Percentiles rank a stretch among this genome's conserved stretches.
Conservation (phyloP, 2,329 filamentous ascomycete species). For the Arachnopeziza araneosa region DNA sequence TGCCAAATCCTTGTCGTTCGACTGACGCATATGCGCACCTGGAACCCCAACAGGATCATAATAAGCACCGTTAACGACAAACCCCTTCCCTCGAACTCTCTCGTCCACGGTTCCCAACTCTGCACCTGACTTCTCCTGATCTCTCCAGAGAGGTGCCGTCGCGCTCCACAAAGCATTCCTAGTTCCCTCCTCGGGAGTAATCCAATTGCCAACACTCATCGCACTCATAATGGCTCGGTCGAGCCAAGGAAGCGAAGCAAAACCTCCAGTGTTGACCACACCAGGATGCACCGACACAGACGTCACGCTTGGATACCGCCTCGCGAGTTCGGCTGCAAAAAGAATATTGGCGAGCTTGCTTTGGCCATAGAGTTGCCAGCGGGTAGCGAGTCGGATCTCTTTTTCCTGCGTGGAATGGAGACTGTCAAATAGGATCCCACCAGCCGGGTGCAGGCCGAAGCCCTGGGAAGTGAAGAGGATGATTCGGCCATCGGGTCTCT, state of each 20-base stretch:
- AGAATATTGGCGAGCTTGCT: conserved; percentile 44
- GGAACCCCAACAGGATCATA: conserved; percentile 35
- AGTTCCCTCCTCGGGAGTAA: neutral
- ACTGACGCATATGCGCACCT: conserved; percentile 18
- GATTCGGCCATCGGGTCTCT: conserved; percentile 14
- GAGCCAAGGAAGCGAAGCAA: too few relatives aligned
- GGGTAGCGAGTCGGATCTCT: too few relatives aligned
- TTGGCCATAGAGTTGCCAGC: conserved; percentile 35
- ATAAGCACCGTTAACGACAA: conserved; percentile 31
- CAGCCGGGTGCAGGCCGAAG: conserved; percentile 2
- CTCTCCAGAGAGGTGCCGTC: neutral
- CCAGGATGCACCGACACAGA: conserved; percentile 38
- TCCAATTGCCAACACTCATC: neutral
- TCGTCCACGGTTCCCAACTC: conserved; percentile 33
- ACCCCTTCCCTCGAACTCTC: conserved; percentile 7
- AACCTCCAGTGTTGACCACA: conserved; percentile 26
- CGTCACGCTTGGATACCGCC: conserved; percentile 24
- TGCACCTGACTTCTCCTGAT: conserved; percentile 12
- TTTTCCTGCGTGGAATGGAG: conserved; percentile 11
- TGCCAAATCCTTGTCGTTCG: conserved; percentile 27
- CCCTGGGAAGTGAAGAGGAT: conserved; percentile 8
- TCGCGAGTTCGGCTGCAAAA: conserved; percentile 36
- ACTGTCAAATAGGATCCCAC: conserved; percentile 29
- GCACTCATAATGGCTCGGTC: neutral
- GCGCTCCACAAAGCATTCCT: conserved; percentile 3